Evolutionary conservation across 176 grass and related monocot genomes (phyloP).

Genomic region (Rhipidocladum racemiflorum): DNA sequence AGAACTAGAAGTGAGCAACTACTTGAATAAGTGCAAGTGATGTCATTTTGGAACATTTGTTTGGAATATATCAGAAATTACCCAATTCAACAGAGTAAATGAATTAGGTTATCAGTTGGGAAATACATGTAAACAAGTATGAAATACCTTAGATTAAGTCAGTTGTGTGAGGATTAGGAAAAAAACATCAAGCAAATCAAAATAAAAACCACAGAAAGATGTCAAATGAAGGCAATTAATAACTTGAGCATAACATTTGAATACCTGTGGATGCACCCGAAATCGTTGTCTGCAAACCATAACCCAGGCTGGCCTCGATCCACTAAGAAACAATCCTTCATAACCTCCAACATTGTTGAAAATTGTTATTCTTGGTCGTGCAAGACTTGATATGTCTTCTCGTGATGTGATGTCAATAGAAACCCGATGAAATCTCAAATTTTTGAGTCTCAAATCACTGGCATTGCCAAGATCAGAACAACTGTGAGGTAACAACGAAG

Average conservation of each 20-base stretch:
- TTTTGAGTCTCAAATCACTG: conserved; percentile 56
- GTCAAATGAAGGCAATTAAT: not conserved
- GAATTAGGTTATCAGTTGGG: not conserved
- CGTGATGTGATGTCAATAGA: conserved; percentile 54
- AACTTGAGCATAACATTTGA: not conserved
- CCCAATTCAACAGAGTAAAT: not conserved
- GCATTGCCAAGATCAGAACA: conserved; percentile 41
- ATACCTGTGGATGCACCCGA: conserved; percentile 86
- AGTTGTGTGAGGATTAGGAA: not conserved
- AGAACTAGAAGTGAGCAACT: not conserved
- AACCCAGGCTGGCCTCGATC: conserved; percentile 81
- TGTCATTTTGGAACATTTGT: not conserved
- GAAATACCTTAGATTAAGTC: not conserved
- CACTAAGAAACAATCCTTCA: conserved; percentile 84
- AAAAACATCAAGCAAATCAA: not conserved
- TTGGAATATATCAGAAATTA: not conserved
- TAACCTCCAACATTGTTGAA: conserved; percentile 89
- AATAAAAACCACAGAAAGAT: not conserved
- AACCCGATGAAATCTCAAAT: conserved; percentile 82
- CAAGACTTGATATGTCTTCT: conserved; percentile 57
- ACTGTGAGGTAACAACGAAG: conserved; percentile 37
- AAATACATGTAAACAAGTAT: conserved; percentile 20
- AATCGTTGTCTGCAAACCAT: conserved; percentile 86
- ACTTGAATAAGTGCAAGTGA: not conserved
- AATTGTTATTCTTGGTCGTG: conserved; percentile 67